Evolutionary conservation across 305 asterid genomes (phyloP).

Genomic region (Euphrasia arctica): DNA sequence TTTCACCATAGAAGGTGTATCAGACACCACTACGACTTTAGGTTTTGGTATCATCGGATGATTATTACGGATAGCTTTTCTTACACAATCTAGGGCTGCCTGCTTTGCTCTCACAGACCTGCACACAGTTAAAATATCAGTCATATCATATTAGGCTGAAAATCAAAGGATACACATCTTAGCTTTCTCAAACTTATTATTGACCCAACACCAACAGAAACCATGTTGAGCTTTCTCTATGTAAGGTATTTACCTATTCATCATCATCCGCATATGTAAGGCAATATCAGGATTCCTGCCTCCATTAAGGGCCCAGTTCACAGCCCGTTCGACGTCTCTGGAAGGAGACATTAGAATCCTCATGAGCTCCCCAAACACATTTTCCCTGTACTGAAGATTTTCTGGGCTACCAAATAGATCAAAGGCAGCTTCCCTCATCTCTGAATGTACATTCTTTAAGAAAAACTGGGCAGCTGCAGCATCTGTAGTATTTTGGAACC

Average conservation of each 20-base stretch:
- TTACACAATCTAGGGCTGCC: constrained; percentile 68
- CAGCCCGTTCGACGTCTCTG: constrained; percentile 55
- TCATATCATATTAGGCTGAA: neutral
- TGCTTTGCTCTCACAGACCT: constrained; percentile 81
- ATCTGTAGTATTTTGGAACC: constrained; percentile 97
- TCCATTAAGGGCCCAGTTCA: constrained; percentile 69
- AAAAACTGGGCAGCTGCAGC: constrained; percentile 95
- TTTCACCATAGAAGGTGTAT: constrained; percentile 69
- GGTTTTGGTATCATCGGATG: constrained; percentile 48
- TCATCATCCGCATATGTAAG: constrained; percentile 97
- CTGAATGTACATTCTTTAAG: constrained; percentile 71
- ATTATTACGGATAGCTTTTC: constrained; percentile 39
- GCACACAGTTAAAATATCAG: constrained; percentile 26
- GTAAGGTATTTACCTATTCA: constrained; percentile 56
- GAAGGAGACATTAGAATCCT: constrained; percentile 82
- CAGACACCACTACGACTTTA: constrained; percentile 77
- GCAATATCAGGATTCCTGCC: constrained; percentile 81
- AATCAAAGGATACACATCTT: neutral
- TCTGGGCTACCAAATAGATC: constrained; percentile 73
- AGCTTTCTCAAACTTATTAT: neutral
- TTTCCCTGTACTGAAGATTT: constrained; percentile 67
- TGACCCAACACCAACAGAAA: neutral
- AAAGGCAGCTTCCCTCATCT: constrained; percentile 78
- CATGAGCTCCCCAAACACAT: constrained; percentile 97
- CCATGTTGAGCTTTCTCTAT: neutral